A percentile compares a stretch with the other conserved stretches of the same genome.
phyloP scores from a whole-genome alignment of 345 rosid genomes.

The Sisymbrium altissimum region DNA sequence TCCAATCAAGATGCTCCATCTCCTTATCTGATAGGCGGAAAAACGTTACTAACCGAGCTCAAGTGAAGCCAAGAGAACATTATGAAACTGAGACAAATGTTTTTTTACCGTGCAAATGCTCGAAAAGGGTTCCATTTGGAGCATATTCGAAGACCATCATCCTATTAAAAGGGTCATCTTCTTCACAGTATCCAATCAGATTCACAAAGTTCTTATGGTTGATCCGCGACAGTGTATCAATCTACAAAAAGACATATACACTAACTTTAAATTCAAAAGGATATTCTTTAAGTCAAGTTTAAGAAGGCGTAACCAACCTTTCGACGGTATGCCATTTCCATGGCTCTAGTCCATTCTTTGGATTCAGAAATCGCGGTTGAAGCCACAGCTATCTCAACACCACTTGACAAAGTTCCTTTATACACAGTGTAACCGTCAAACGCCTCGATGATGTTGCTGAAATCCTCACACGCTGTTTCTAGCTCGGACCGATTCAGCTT shows the following conservation, averaged over 20 bases:
- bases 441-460: slow-evolving; percentile 91
- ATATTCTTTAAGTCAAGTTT: not conserved
- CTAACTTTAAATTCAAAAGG: not conserved
- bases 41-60: not conserved
- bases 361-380: slow-evolving; percentile 72
- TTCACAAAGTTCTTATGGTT: slow-evolving; percentile 95
- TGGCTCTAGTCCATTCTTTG: slow-evolving; percentile 77
- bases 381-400: slow-evolving; percentile 94
- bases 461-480: slow-evolving; percentile 98
- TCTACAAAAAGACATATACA: slow-evolving; percentile 39
- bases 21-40: slow-evolving; percentile 64
- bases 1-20: slow-evolving; percentile 94
- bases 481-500: slow-evolving; percentile 79
- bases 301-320: not conserved
- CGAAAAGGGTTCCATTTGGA: slow-evolving; percentile 82
- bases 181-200: slow-evolving; percentile 82
- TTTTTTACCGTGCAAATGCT: slow-evolving; percentile 75
- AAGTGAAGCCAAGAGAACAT: slow-evolving; percentile 3
- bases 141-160: slow-evolving; percentile 99
- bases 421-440: slow-evolving; percentile 88
- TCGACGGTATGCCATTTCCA: slow-evolving; percentile 83
- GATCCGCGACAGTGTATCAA: slow-evolving; percentile 63
- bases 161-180: slow-evolving; percentile 79
- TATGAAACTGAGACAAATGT: not conserved
- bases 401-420: slow-evolving; percentile 86